A percentile compares a stretch with the other conserved stretches of the same genome.
These are phyloP conservation scores for Nadsonia fulvescens DNA, from an alignment of 805 yeast genomes.

Conservation along the genomic window DNA sequence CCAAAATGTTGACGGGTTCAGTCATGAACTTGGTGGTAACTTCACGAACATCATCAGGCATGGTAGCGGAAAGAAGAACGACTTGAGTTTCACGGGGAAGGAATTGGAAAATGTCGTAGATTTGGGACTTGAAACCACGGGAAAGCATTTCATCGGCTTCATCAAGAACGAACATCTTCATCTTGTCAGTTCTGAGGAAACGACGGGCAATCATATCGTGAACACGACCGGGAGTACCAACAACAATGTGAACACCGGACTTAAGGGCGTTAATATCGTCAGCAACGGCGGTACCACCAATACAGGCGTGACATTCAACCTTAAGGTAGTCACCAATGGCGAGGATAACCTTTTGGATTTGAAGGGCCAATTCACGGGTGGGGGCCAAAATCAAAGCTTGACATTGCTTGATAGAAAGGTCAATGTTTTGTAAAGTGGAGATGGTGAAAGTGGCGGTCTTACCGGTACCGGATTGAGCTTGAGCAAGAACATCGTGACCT, in stretches of 20 bases:
- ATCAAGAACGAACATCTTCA: slow-evolving; percentile 89
- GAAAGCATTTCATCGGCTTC: slow-evolving; percentile 96
- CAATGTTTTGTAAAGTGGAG: slow-evolving; percentile 40
- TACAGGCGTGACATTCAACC: slow-evolving; percentile 85
- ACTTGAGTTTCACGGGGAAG: slow-evolving; percentile 85
- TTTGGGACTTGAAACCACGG: slow-evolving; percentile 88
- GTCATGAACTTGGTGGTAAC: slow-evolving; percentile 87
- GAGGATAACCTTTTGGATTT: slow-evolving; percentile 84
- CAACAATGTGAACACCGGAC: slow-evolving; percentile 80
- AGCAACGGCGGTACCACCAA: slow-evolving; percentile 86
- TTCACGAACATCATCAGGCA: slow-evolving; percentile 82
- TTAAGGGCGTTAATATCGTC: slow-evolving; percentile 76
- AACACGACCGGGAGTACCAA: slow-evolving; percentile 98
- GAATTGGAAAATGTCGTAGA: slow-evolving; percentile 78
- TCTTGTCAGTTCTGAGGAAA: slow-evolving; percentile 58
- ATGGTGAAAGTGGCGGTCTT: slow-evolving; percentile 81
- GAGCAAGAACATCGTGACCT: slow-evolving; percentile 62
- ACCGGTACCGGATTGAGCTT: slow-evolving; percentile 83
- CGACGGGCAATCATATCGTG: slow-evolving; percentile 89
- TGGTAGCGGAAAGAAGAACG: slow-evolving; percentile 85
- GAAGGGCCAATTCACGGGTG: slow-evolving; percentile 92
- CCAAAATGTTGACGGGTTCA: slow-evolving; percentile 85
- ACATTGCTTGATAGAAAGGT: slow-evolving; percentile 50
- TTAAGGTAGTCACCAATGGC: slow-evolving; percentile 84
- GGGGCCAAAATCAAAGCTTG: slow-evolving; percentile 94